Evolutionary conservation across 208 protist genomes (phyloP).

Genomic region (Trypanosoma caninum): DNA sequence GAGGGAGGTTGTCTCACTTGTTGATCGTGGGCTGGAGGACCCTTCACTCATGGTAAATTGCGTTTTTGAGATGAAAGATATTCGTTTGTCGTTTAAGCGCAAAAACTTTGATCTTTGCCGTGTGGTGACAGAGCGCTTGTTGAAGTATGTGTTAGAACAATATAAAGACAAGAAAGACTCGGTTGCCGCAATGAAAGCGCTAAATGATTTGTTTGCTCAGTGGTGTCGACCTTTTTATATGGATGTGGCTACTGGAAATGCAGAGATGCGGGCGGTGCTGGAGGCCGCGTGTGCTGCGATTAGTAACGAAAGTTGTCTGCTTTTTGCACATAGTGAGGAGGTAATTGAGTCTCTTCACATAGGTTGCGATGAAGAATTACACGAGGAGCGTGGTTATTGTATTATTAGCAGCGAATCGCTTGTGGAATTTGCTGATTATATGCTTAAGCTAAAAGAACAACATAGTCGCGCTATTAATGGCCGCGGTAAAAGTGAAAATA

Average conservation of each 20-base stretch:
- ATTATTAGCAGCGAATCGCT: conserved; percentile 71
- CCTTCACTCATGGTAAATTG: conserved; percentile 46
- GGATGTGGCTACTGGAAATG: conserved; percentile 31
- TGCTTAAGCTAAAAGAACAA: conserved; percentile 27
- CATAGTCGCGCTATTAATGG: no score
- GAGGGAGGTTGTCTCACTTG: conserved; percentile 30
- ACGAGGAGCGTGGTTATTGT: conserved; percentile 73
- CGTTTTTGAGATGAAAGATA: conserved; percentile 59
- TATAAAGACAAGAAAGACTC: conserved; percentile 16
- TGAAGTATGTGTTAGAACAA: conserved; percentile 43
- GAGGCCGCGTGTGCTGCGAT: conserved; percentile 62
- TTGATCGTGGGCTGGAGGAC: conserved; percentile 42
- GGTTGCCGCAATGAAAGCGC: conserved; percentile 18
- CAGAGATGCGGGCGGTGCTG: conserved; percentile 72
- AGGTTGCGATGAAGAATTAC: conserved; percentile 63
- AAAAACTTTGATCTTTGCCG: conserved; percentile 60
- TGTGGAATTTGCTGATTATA: conserved; percentile 53
- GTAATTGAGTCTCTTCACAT: conserved; percentile 74
- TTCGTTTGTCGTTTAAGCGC: conserved; percentile 43
- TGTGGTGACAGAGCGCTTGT: conserved; percentile 70
- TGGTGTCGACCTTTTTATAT: conserved; percentile 75
- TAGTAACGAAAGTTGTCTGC: conserved; percentile 31
- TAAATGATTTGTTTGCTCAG: conserved; percentile 43
- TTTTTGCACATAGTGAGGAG: conserved; percentile 44
- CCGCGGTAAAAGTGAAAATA: no score